Conservation (phyloP, 78 protist species). For the Tieghemostelium lacteum region DNA sequence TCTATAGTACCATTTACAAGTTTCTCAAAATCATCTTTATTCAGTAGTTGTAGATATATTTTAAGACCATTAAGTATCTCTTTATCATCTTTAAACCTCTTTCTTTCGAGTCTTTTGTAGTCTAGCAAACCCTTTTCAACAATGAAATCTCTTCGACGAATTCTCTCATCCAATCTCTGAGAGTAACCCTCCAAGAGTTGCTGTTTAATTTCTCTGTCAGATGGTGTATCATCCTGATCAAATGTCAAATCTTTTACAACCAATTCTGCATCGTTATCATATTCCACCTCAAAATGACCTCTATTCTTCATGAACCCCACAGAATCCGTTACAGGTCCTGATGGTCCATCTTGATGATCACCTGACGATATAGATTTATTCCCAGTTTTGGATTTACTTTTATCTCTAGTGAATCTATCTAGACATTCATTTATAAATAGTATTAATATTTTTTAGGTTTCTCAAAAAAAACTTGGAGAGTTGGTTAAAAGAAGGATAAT, state of each 20-base stretch:
- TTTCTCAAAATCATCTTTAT: slow-evolving; percentile 63
- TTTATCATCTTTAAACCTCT: slow-evolving; percentile 46
- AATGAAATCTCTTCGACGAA: slow-evolving; percentile 59
- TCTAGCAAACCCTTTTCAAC: slow-evolving; percentile 70
- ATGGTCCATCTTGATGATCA: slow-evolving; percentile 33
- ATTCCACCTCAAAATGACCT: slow-evolving; percentile 71
- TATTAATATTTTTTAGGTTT: neutral
- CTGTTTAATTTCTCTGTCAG: slow-evolving; percentile 55
- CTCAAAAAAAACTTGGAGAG: neutral
- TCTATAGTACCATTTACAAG: slow-evolving; percentile 50
- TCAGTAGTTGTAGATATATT: slow-evolving; percentile 23
- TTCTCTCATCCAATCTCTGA: slow-evolving; percentile 64
- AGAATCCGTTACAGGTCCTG: slow-evolving; percentile 60
- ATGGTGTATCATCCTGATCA: slow-evolving; percentile 44
- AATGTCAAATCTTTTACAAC: slow-evolving; percentile 61
- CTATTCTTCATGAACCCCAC: slow-evolving; percentile 74
- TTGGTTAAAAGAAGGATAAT: neutral
- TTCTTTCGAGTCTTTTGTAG: slow-evolving; percentile 66
- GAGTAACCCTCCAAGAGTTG: slow-evolving; percentile 39
- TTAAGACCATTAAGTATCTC: slow-evolving; percentile 40
- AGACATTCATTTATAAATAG: neutral
- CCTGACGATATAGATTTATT: neutral
- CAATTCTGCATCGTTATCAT: slow-evolving; percentile 78
- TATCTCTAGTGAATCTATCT: neutral
- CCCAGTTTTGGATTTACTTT: neutral